Conservation (phyloP, 352 stramenopile genomes). For the Phytophthora pistaciae region DNA sequence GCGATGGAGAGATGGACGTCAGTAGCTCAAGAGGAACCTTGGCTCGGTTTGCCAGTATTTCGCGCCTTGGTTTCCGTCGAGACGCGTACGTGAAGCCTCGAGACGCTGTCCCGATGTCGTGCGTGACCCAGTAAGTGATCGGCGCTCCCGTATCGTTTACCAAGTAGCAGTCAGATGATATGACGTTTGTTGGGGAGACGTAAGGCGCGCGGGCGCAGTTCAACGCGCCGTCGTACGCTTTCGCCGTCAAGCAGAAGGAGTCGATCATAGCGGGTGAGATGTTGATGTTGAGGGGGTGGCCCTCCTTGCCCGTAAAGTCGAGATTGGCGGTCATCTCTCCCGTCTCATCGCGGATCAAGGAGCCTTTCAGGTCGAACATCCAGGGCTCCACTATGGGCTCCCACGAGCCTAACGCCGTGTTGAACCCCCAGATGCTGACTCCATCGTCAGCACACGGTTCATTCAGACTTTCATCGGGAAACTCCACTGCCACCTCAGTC, state of each 20-base stretch:
- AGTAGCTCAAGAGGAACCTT: conserved; percentile 81
- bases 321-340: conserved; percentile 67
- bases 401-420: conserved; percentile 76
- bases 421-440: conserved; percentile 83
- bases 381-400: conserved; percentile 84
- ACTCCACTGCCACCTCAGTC: conserved; percentile 56
- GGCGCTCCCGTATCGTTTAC: conserved; percentile 70
- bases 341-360: conserved; percentile 43
- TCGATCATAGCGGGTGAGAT: conserved; percentile 75
- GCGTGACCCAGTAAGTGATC: conserved; percentile 76
- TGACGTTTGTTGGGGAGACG: conserved; percentile 66
- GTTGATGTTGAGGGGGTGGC: conserved; percentile 74
- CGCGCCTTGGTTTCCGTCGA: conserved; percentile 47
- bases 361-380: conserved; percentile 64
- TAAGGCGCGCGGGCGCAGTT: conserved; percentile 22
- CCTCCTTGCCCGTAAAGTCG: conserved; percentile 60
- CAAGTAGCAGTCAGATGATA: conserved; percentile 85
- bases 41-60: conserved; percentile 55
- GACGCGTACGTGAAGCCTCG: conserved; percentile 70
- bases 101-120: conserved; percentile 51
- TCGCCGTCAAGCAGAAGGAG: conserved; percentile 62
- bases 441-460: conserved; percentile 74
- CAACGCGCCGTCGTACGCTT: conserved; percentile 65
- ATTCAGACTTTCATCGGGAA: conserved; percentile 60
- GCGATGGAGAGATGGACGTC: conserved; percentile 68